Base-by-base conservation (phyloP, 1,284 basidiomycete species). In the Pseudozyma flocculosa region DNA sequence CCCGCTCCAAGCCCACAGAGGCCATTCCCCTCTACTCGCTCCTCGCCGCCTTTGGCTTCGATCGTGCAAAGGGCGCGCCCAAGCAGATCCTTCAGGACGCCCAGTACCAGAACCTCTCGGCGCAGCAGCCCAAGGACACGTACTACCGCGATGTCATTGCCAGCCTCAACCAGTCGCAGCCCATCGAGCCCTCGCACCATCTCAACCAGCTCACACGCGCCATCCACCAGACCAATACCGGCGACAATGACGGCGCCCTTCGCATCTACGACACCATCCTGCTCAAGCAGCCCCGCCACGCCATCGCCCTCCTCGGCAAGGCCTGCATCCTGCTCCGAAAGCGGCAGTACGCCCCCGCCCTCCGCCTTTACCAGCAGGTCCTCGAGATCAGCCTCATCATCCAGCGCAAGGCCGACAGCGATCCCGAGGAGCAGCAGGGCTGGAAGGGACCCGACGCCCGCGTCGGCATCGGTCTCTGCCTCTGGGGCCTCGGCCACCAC, bases 401-500 rank as follows among this genome's bases (percentile, higher is more conserved):
- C 22, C 54, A 71, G 42, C 43, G 60, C 19, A 54, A 52, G 17
- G 70, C 68, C 39, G 54, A 65, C 57, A 54, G 40, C 32, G 48
- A 57, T 1, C 53, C 39, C 15, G 55, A 55, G 22, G 40, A 63
- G 21, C 59, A 56, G 14, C 40, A 55, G 43, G 50, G 53, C 15
- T 66, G 65, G 73, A 45, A 50, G 9, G 74, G 75, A 4, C 72
- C 75, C 19, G 75, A 78, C 40, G 65, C 75, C 21, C 70, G 75
- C 21, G 55, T 78, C 22, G 75, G 75, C 11, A 68, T 78, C 29
- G 75, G 75, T 32, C 66, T 78, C 46, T 74, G 69, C 40, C 68
- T 76, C 23, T 68, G 62, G 54, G 69, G 61, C n/a, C 55, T 76
- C 17, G 73, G 70, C 23, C 60, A 62, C 19, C 61, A 64, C 49